Percentiles rank a stretch among this genome's conserved stretches.
phyloP scores from a whole-genome alignment of 169 alveolate genomes.

The Cryptosporidium tyzzeri region DNA sequence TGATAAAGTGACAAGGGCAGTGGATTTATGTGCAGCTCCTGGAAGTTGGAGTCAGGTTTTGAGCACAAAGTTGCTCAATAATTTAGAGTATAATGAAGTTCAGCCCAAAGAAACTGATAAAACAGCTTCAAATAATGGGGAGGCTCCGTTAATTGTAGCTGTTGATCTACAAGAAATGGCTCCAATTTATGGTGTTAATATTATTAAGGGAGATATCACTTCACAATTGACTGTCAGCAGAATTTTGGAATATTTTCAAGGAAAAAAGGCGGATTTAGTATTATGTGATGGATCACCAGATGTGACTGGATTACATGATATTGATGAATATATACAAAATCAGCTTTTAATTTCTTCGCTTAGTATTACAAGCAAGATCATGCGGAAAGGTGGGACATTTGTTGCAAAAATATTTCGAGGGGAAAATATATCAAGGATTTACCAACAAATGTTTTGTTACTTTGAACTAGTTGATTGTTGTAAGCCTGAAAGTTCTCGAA shows the following conservation, averaged over 20 bases:
- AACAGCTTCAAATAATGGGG: slow-evolving; percentile 45
- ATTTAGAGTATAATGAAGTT: not conserved
- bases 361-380: slow-evolving; percentile 88
- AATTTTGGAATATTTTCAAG: slow-evolving; percentile 83
- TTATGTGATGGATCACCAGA: slow-evolving; percentile 99
- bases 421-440: slow-evolving; percentile 89
- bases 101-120: slow-evolving; percentile 28
- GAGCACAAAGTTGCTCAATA: slow-evolving; percentile 69
- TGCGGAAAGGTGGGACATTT: slow-evolving; percentile 94
- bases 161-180: slow-evolving; percentile 98
- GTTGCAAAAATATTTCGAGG: slow-evolving; percentile 97
- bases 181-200: slow-evolving; percentile 93
- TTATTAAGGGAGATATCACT: slow-evolving; percentile 97
- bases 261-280: slow-evolving; percentile 90
- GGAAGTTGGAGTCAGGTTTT: slow-evolving; percentile 98
- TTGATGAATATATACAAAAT: slow-evolving; percentile 91
- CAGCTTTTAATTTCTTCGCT: slow-evolving; percentile 94
- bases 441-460: slow-evolving; percentile 81
- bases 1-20: slow-evolving; percentile 86
- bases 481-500: slow-evolving; percentile 90
- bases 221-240: slow-evolving; percentile 89
- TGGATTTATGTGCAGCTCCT: slow-evolving; percentile 99
- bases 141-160: slow-evolving; percentile 90
- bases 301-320: slow-evolving; percentile 93
- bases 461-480: slow-evolving; percentile 86